phyloP scores from a whole-genome alignment of 2,329 filamentous ascomycete genomes.

The Fusarium scirpi region DNA sequence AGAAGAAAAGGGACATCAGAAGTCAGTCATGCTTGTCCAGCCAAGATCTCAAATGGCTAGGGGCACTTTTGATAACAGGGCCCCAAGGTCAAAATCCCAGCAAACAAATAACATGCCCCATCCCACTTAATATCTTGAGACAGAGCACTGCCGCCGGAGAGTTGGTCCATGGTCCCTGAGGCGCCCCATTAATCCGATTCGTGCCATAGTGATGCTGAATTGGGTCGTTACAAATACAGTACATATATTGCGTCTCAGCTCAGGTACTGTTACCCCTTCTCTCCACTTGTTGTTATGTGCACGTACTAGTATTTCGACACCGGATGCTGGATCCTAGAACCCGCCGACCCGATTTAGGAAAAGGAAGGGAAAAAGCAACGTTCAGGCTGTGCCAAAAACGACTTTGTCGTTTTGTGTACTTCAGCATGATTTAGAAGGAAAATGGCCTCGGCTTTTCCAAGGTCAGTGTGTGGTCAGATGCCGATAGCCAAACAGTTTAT shows the following conservation, averaged over 20 bases:
- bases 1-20: not conserved
- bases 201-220: slow-evolving; percentile 20
- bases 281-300: slow-evolving; percentile 30
- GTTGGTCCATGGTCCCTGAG: slow-evolving; percentile 11
- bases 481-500: slow-evolving; percentile 10
- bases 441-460: slow-evolving; percentile 3
- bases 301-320: slow-evolving; percentile 14
- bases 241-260: slow-evolving; percentile 23
- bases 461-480: slow-evolving; percentile 1
- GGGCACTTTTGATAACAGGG: slow-evolving; percentile 23
- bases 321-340: slow-evolving; percentile 17
- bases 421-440: not conserved
- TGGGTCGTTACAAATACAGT: slow-evolving; percentile 36
- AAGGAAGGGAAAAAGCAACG: slow-evolving; percentile 31
- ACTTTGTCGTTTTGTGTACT: slow-evolving; percentile 17
- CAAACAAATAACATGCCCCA: slow-evolving; percentile 2
- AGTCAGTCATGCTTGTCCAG: slow-evolving; percentile 5
- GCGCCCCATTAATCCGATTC: slow-evolving; percentile 12
- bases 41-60: slow-evolving; percentile 18
- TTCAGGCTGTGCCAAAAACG: slow-evolving; percentile 8
- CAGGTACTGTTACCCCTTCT: slow-evolving; percentile 41
- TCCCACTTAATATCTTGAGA: slow-evolving; percentile 16
- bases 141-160: slow-evolving; percentile 5
- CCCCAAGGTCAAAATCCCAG: slow-evolving; percentile 12
- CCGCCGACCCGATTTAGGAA: slow-evolving; percentile 18